A percentile compares a stretch with the other conserved stretches of the same genome.
Conservation (phyloP, 768 basidiomycete genomes). For the Kondoa malvinella region DNA sequence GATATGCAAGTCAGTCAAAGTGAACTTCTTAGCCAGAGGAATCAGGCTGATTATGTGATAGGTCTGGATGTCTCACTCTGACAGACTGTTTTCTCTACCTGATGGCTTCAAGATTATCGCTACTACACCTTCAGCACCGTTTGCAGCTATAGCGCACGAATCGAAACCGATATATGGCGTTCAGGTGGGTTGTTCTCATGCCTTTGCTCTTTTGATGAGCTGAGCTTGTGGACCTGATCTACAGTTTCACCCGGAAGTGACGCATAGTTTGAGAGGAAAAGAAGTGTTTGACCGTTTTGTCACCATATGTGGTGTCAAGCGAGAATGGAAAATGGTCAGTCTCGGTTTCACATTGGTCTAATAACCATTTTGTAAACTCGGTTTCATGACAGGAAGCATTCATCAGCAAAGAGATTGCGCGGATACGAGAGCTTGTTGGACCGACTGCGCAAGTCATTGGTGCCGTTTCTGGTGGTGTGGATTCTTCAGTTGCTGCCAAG, state of each 20-base stretch:
- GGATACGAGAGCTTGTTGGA: conserved; percentile 88
- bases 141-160: conserved; percentile 80
- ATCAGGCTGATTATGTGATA: conserved; percentile 29
- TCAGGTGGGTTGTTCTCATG: conserved; percentile 28
- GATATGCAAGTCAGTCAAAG: conserved; percentile 54
- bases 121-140: conserved; percentile 69
- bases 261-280: conserved; percentile 74
- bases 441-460: conserved; percentile 90
- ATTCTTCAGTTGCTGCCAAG: conserved; percentile 94
- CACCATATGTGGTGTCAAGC: conserved; percentile 60
- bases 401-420: conserved; percentile 84
- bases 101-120: conserved; percentile 74
- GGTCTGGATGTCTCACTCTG: conserved; percentile 99
- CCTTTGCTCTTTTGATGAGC: not conserved
- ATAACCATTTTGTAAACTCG: conserved; percentile 35
- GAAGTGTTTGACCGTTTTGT: conserved; percentile 73
- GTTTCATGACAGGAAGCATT: conserved; percentile 49
- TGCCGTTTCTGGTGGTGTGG: conserved; percentile 92
- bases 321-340: conserved; percentile 77
- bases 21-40: not conserved
- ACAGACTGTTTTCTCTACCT: conserved; percentile 70
- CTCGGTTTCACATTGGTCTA: conserved; percentile 29
- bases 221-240: not conserved
- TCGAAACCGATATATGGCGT: conserved; percentile 82
- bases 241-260: conserved; percentile 94